Conservation (phyloP, 2,329 filamentous ascomycete species). For the Colletotrichum sp. region DNA sequence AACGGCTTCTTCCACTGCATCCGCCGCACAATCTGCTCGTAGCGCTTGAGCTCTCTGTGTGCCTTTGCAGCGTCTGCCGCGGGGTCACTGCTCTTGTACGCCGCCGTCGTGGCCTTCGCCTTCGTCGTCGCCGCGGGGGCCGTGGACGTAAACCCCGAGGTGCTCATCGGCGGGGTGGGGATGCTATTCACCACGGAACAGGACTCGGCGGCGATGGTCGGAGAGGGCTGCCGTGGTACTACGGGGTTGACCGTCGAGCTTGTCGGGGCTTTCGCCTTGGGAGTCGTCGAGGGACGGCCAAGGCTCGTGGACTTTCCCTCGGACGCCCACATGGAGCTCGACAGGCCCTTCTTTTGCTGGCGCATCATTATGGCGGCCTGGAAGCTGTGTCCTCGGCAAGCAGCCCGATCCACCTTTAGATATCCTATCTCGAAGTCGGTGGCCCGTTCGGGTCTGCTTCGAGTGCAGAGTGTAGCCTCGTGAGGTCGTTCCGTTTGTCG, state of each 20-base stretch:
- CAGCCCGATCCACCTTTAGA: background rate
- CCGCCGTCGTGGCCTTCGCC: background rate
- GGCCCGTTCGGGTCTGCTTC: background rate
- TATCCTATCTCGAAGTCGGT: background rate
- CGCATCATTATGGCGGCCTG: background rate
- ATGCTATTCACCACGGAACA: background rate
- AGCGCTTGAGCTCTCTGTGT: constrained; percentile 56
- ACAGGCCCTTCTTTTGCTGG: background rate
- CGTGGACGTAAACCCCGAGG: background rate
- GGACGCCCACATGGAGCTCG: constrained; percentile 16
- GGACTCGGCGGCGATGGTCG: background rate
- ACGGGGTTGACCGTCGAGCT: constrained; percentile 4
- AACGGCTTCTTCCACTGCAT: constrained; percentile 69
- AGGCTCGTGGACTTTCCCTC: background rate
- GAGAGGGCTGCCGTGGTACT: background rate
- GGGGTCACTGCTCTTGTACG: background rate
- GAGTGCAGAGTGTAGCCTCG: background rate
- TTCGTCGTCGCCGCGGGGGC: background rate
- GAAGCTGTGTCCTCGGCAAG: background rate
- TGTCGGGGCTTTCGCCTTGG: background rate
- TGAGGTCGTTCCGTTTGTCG: background rate
- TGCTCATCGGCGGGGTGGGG: background rate
- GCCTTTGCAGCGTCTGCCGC: background rate
- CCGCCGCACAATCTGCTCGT: constrained; percentile 64
- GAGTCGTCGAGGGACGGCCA: background rate